Percentiles rank a stretch among this genome's conserved stretches.
Evolutionary conservation across 2,329 filamentous ascomycete genomes (phyloP).

Genomic region (Hypoxylon sp.): DNA sequence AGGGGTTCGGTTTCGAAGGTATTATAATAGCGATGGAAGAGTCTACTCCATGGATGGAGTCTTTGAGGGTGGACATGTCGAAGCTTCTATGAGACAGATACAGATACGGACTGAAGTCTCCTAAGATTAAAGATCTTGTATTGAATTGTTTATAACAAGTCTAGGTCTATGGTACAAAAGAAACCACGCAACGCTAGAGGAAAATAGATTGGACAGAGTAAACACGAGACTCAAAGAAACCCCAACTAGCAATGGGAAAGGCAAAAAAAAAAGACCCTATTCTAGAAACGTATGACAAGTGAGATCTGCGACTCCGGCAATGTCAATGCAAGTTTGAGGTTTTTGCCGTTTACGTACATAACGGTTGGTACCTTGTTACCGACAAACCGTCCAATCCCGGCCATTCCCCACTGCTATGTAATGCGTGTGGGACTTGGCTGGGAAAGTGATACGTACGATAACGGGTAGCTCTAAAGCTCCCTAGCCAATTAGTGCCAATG

Average conservation of each 20-base stretch:
- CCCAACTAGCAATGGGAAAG: slow-evolving; percentile 13
- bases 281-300: slow-evolving; percentile 33
- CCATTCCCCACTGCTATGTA: neutral
- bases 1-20: slow-evolving; percentile 72
- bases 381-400: slow-evolving; percentile 9
- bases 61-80: slow-evolving; percentile 63
- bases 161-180: slow-evolving; percentile 31
- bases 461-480: slow-evolving; percentile 16
- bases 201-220: neutral
- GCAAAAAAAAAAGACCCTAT: slow-evolving; percentile 20
- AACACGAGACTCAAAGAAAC: slow-evolving; percentile 9
- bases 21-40: slow-evolving; percentile 77
- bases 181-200: slow-evolving; percentile 13
- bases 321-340: slow-evolving; percentile 38
- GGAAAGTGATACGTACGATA: slow-evolving; percentile 3
- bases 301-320: slow-evolving; percentile 36
- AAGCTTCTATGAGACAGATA: slow-evolving; percentile 10
- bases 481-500: slow-evolving; percentile 29
- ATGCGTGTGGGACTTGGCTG: neutral
- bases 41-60: slow-evolving; percentile 64
- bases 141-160: slow-evolving; percentile 15
- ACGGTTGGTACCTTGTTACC: slow-evolving; percentile 5
- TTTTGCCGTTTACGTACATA: slow-evolving; percentile 31
- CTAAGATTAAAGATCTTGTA: slow-evolving; percentile 10
- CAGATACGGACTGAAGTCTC: slow-evolving; percentile 16